These are phyloP conservation scores for Kwoniella botswanensis DNA, from an alignment of 768 basidiomycete genomes.

Conservation along the genomic window DNA sequence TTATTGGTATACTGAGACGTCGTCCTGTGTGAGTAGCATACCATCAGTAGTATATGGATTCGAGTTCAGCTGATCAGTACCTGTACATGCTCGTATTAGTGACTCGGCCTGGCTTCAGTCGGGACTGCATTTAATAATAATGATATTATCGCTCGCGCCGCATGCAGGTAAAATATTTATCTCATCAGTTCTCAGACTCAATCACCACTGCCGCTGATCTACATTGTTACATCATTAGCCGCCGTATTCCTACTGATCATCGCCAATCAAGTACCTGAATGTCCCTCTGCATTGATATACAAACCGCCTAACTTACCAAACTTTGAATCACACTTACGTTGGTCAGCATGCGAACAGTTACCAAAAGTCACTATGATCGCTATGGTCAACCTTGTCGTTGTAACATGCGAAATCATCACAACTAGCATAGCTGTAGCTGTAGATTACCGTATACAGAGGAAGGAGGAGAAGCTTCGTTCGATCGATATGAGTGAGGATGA, in stretches of 20 bases:
- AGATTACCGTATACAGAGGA: conserved; percentile 20
- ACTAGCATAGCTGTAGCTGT: conserved; percentile 8
- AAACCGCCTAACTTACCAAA: conserved; percentile 9
- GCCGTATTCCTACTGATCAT: conserved; percentile 13
- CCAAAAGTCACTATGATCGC: conserved; percentile 15
- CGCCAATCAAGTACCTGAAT: conserved; percentile 16
- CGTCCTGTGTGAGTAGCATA: conserved; percentile 19
- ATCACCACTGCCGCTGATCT: background rate
- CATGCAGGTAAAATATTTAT: background rate
- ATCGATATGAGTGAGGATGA: background rate
- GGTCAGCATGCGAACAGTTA: conserved; percentile 19
- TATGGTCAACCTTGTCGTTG: conserved; percentile 16
- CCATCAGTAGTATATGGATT: too few species aligned
- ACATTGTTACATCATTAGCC: background rate
- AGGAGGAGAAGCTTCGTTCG: background rate
- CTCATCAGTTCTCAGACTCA: background rate
- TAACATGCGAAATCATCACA: conserved; percentile 4
- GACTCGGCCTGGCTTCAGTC: conserved; percentile 25
- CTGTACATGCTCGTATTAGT: background rate
- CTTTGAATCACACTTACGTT: conserved; percentile 19
- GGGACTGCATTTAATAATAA: conserved; percentile 18
- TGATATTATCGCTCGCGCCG: conserved; percentile 15
- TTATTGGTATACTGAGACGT: conserved; percentile 18
- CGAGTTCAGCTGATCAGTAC: too few species aligned
- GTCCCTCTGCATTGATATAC: conserved; percentile 19